These are phyloP conservation scores for Daldinia grandis DNA, from an alignment of 495 filamentous ascomycete genomes.

Conservation along the genomic window DNA sequence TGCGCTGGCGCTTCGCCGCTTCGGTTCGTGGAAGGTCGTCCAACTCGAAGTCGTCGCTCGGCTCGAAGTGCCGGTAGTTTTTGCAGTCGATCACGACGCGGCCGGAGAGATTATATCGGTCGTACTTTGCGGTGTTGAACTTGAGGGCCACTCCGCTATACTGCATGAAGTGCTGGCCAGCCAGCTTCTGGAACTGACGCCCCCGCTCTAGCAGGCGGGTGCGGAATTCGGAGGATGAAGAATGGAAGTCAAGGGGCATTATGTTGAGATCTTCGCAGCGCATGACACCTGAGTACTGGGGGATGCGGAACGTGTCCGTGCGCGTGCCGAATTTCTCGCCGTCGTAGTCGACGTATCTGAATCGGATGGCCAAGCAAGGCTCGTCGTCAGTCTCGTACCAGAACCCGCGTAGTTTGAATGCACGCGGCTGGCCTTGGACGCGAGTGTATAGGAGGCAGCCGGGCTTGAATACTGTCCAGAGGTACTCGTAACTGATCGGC, in stretches of 20 bases:
- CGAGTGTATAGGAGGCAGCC: conserved; percentile 40
- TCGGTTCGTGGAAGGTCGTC: conserved; percentile 29
- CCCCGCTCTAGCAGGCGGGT: conserved; percentile 45
- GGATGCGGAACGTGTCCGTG: conserved; percentile 32
- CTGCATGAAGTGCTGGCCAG: conserved; percentile 24
- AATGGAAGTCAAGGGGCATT: conserved; percentile 42
- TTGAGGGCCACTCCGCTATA: conserved; percentile 25
- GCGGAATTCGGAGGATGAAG: conserved; percentile 25
- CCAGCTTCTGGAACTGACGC: conserved; percentile 37
- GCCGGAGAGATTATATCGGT: conserved; percentile 17
- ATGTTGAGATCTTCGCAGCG: conserved; percentile 40
- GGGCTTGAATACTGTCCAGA: conserved; percentile 50
- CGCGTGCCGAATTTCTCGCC: conserved; percentile 47
- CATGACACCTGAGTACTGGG: conserved; percentile 42
- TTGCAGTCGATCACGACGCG: conserved; percentile 48
- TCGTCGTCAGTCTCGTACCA: conserved; percentile 37
- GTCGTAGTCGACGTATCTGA: conserved; percentile 47
- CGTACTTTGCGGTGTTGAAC: background rate
- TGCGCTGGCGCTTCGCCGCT: conserved; percentile 27
- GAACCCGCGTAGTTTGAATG: conserved; percentile 38
- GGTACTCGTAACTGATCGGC: conserved; percentile 46
- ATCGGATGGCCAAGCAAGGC: conserved; percentile 29
- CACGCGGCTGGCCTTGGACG: conserved; percentile 42
- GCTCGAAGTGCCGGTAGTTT: conserved; percentile 43
- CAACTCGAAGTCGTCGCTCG: conserved; percentile 44